Percentiles rank a stretch among this genome's conserved stretches.
Evolutionary conservation across 805 yeast species (phyloP).

Genomic region (Zygosaccharomyces pseudorouxii): DNA sequence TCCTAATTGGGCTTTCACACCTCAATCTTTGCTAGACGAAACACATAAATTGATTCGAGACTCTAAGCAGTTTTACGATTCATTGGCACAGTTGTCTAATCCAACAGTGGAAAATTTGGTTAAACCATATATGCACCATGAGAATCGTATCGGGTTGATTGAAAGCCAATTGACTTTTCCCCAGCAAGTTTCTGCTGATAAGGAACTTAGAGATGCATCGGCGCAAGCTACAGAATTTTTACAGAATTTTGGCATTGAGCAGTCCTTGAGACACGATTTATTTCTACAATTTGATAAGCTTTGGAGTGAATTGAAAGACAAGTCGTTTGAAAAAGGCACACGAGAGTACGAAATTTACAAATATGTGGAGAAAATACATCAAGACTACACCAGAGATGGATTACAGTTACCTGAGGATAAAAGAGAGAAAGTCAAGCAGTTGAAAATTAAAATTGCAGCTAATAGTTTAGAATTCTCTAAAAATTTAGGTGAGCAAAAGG

Average conservation of each 20-base stretch:
- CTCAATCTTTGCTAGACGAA: constrained; percentile 42
- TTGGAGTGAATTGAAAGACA: constrained; percentile 37
- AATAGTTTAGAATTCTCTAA: constrained; percentile 55
- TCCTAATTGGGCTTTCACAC: constrained; percentile 58
- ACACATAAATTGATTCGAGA: constrained; percentile 44
- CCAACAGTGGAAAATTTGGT: constrained; percentile 58
- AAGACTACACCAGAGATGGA: constrained; percentile 62
- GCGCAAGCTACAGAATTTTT: constrained; percentile 55
- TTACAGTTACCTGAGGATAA: constrained; percentile 53
- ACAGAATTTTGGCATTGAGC: constrained; percentile 56
- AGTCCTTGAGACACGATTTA: constrained; percentile 61
- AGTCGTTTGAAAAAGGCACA: constrained; percentile 6
- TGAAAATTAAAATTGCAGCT: constrained; percentile 56
- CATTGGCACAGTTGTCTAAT: constrained; percentile 43
- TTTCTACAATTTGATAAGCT: constrained; percentile 54
- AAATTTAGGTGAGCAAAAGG: constrained; percentile 69
- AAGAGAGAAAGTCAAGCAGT: constrained; percentile 51
- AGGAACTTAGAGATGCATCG: constrained; percentile 68
- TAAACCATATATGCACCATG: constrained; percentile 46
- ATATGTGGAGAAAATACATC: constrained; percentile 52
- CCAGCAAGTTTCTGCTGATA: constrained; percentile 64
- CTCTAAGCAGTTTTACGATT: constrained; percentile 47
- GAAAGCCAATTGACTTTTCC: constrained; percentile 58
- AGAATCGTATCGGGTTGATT: constrained; percentile 44
- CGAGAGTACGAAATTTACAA: constrained; percentile 51